Evolutionary conservation across 805 yeast genomes (phyloP), one percentile per base, ranked within the genome.

Genomic region (Saturnispora sekii): DNA sequence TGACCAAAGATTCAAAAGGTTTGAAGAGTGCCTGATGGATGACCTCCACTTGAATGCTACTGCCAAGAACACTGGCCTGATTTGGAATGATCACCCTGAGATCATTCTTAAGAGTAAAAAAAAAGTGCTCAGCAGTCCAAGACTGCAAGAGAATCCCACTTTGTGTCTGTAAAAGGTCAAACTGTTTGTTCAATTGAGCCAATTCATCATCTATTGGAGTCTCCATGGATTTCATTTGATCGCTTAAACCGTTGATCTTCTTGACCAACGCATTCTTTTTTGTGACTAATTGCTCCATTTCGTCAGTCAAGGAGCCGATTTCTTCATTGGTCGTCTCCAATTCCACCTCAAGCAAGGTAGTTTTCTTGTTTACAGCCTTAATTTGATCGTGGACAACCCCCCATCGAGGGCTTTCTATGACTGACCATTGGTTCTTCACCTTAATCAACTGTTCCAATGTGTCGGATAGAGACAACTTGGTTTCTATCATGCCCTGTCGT

Each of bases 401-500:
- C 29, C 43, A 43, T 15, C 35, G 43, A 5, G 41, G 47, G 2
- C 47, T 40, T 21, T 51, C 46, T 1, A 47, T 40, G 6, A 45
- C 32, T 3, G 40, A 40, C 48, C 52, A 45, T 21, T 41, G 47
- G 30, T 46, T 48, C 30, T 42, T 41, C 8, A 45, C 29, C 3
- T 30, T 32, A 10, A 41, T 35, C 29, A 58, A 35, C 12, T 36
- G 46, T 4, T 53, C 45, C 30, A 55, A 38, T 12, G 40, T 38
- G 15, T 47, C 51, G 14, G 51, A 47, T 9, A 58, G 41, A 6
- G 54, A 53, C 4, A 54, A 31, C 28, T 56, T 58, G 35, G 35
- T 43, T 15, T 51, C 58, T 38, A 54, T 46, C 45, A 57, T 47
- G 11, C 45, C 34, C 32, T 61, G 62, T 35, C 59, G 50, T 17